Conservation (phyloP, 1,284 basidiomycete species). For the Puccinia horiana region DNA sequence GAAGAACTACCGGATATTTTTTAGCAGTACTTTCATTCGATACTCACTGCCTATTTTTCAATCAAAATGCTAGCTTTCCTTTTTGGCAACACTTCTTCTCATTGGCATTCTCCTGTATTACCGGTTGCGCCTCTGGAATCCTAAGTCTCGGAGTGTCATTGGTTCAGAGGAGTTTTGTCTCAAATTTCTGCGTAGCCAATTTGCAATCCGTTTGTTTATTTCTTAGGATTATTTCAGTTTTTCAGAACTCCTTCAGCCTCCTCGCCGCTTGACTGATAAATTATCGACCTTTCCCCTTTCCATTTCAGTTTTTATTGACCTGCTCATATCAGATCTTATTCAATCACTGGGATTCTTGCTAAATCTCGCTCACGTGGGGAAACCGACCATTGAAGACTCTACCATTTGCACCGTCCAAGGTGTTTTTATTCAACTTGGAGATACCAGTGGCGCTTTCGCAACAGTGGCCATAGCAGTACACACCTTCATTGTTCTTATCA, state of each 20-base stretch:
- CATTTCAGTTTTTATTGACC: conserved; percentile 36
- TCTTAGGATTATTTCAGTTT: background rate
- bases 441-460: conserved; percentile 42
- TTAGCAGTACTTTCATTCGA: background rate
- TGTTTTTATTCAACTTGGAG: conserved; percentile 47
- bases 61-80: conserved; percentile 23
- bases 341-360: conserved; percentile 42
- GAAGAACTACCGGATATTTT: background rate
- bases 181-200: conserved; percentile 48
- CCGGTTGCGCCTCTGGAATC: conserved; percentile 26
- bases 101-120: conserved; percentile 31
- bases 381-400: conserved; percentile 10
- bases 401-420: conserved; percentile 35
- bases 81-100: conserved; percentile 33
- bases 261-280: background rate
- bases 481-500: conserved; percentile 46
- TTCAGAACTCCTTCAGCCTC: background rate
- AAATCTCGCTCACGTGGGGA: conserved; percentile 39
- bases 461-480: conserved; percentile 39
- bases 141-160: conserved; percentile 18
- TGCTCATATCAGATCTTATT: conserved; percentile 38
- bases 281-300: background rate
- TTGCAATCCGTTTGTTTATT: conserved; percentile 36
- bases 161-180: conserved; percentile 40
- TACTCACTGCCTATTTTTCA: background rate